Conservation (phyloP, 352 stramenopile species). For the Pythium brachiatum region DNA sequence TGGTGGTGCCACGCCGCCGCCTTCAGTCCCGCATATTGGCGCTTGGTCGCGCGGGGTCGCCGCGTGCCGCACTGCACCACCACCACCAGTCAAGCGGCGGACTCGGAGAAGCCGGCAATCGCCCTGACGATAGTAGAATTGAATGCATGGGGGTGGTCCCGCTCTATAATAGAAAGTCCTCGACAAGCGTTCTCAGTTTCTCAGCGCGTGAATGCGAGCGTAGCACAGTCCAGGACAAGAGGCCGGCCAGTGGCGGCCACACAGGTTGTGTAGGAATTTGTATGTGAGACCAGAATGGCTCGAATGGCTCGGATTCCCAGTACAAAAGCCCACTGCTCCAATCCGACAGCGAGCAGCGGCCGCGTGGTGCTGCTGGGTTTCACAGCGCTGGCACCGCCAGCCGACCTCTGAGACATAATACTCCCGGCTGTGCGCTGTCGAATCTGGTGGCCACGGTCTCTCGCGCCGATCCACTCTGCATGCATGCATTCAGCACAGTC, state of each 20-base stretch:
- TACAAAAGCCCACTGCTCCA: not conserved
- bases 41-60: not conserved
- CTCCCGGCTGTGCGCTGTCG: not conserved
- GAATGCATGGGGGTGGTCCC: too few relatives aligned
- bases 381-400: slow-evolving; percentile 12
- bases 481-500: too few relatives aligned
- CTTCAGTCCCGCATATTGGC: not conserved
- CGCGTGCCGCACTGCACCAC: not conserved
- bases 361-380: not conserved
- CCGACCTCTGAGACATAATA: slow-evolving; percentile 26
- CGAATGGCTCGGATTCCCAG: too few relatives aligned
- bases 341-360: not conserved
- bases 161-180: too few relatives aligned
- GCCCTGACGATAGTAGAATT: too few relatives aligned
- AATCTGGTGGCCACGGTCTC: slow-evolving; percentile 2
- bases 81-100: not conserved
- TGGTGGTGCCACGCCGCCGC: not conserved
- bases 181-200: slow-evolving; percentile 3
- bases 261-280: too few relatives aligned
- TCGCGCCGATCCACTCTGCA: slow-evolving; percentile 2
- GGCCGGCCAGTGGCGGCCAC: not conserved
- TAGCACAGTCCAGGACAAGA: too few relatives aligned
- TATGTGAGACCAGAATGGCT: too few relatives aligned
- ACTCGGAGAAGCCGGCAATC: too few relatives aligned
- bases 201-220: slow-evolving; percentile 3